A percentile compares a stretch with the other conserved stretches of the same genome.
Conservation (phyloP, 176 grass and related monocot species). For the Oryza meridionalis region DNA sequence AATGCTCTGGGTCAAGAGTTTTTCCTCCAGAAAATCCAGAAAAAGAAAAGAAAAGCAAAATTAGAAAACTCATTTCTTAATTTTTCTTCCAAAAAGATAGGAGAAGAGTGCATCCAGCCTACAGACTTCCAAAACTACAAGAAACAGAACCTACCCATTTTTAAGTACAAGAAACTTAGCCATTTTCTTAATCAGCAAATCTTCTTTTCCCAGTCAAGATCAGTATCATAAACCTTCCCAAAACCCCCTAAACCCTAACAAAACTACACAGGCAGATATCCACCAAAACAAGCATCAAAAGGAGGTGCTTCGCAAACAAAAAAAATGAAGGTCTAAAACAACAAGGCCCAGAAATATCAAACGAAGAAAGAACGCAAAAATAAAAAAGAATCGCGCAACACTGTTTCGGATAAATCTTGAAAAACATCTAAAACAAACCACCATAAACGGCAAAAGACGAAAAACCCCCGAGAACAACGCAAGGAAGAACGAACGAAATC, state of each 20-base stretch:
- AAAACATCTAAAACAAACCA: not conserved
- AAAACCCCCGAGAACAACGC: not conserved
- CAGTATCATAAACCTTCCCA: not conserved
- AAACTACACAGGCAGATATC: not conserved
- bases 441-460: not conserved
- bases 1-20: no score
- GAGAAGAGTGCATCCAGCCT: no score
- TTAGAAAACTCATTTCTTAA: no score
- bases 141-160: no score
- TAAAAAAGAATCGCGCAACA: not conserved
- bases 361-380: not conserved
- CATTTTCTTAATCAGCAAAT: no score
- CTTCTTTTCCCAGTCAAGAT: no score
- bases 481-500: not conserved
- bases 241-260: not conserved
- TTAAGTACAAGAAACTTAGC: no score
- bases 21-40: no score
- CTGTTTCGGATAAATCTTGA: not conserved
- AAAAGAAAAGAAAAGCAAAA: no score
- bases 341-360: not conserved
- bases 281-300: not conserved
- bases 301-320: not conserved
- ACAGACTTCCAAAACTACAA: no score
- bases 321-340: not conserved
- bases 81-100: no score